Percentiles rank a stretch among this genome's conserved stretches.
Evolutionary conservation across 1,284 basidiomycete genomes (phyloP).

Genomic region (Fomitiporia mediterranea): DNA sequence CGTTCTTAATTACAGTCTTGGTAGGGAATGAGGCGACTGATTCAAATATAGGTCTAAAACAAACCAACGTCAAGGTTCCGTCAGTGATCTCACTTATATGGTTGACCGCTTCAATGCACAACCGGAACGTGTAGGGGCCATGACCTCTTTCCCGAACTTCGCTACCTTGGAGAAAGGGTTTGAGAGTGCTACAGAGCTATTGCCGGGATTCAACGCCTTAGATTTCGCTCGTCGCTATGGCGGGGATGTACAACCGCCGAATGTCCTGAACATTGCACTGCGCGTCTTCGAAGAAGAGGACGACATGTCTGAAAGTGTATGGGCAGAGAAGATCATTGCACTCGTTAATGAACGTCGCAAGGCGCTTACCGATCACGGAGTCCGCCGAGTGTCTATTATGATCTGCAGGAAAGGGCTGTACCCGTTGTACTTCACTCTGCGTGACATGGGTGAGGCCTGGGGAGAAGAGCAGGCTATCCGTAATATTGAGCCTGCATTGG

Average conservation of each 20-base stretch:
- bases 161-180: constrained; percentile 71
- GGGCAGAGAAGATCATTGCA: constrained; percentile 70
- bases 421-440: constrained; percentile 92
- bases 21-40: constrained; percentile 22
- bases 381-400: constrained; percentile 89
- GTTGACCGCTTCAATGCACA: constrained; percentile 80
- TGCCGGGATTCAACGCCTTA: constrained; percentile 65
- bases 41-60: constrained; percentile 27
- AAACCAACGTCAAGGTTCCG: constrained; percentile 70
- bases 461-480: constrained; percentile 94
- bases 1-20: constrained; percentile 16
- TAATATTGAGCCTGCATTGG: constrained; percentile 97
- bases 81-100: constrained; percentile 90
- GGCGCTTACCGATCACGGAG: constrained; percentile 69
- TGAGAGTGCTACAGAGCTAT: constrained; percentile 58
- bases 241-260: constrained; percentile 67
- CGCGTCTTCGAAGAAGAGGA: constrained; percentile 77
- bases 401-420: constrained; percentile 91
- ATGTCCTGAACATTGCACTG: constrained; percentile 92
- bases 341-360: constrained; percentile 72
- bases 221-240: constrained; percentile 78
- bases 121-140: constrained; percentile 83
- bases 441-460: constrained; percentile 76
- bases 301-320: constrained; percentile 73
- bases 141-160: constrained; percentile 84